These are phyloP conservation scores for Escovopsis sp. DNA, from an alignment of 2,329 filamentous ascomycete genomes.

Conservation along the genomic window DNA sequence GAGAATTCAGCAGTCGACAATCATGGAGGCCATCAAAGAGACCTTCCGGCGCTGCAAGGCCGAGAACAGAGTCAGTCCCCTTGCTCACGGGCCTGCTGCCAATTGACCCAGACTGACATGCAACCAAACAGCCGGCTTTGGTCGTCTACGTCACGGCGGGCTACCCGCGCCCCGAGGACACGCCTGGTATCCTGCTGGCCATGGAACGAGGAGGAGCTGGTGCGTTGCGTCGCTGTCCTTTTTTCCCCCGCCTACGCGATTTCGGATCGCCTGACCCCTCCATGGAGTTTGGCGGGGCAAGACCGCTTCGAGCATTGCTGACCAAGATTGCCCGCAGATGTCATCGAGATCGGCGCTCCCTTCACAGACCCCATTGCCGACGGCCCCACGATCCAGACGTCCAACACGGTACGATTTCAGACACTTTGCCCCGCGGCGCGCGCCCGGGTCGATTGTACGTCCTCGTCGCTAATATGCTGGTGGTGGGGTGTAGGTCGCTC, in stretches of 20 bases:
- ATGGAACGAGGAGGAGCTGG: slow-evolving; percentile 89
- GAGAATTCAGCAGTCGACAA: slow-evolving; percentile 8
- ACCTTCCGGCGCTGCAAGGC: slow-evolving; percentile 47
- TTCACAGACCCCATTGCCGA: slow-evolving; percentile 98
- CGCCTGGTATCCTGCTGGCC: slow-evolving; percentile 68
- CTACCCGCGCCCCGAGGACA: slow-evolving; percentile 70
- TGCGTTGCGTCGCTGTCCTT: slow-evolving; percentile 31
- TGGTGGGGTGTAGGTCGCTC: slow-evolving; percentile 37
- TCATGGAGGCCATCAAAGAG: slow-evolving; percentile 43
- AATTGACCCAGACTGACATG: too few species aligned
- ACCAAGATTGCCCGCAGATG: slow-evolving; percentile 32
- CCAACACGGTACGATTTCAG: slow-evolving; percentile 56
- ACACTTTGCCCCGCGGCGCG: neutral
- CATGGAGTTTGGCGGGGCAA: neutral
- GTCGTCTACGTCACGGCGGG: slow-evolving; percentile 96
- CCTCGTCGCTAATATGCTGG: neutral
- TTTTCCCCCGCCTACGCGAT: neutral
- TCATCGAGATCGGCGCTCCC: slow-evolving; percentile 90
- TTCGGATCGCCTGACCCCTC: neutral
- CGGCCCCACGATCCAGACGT: slow-evolving; percentile 88
- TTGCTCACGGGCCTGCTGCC: too few species aligned
- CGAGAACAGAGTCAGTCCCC: slow-evolving; percentile 36
- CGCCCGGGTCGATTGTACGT: too few species aligned
- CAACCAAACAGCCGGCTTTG: slow-evolving; percentile 49
- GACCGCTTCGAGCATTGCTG: neutral